Conservation (phyloP, 371 early-diverging fungal genomes). For the Mortierella sp. region DNA sequence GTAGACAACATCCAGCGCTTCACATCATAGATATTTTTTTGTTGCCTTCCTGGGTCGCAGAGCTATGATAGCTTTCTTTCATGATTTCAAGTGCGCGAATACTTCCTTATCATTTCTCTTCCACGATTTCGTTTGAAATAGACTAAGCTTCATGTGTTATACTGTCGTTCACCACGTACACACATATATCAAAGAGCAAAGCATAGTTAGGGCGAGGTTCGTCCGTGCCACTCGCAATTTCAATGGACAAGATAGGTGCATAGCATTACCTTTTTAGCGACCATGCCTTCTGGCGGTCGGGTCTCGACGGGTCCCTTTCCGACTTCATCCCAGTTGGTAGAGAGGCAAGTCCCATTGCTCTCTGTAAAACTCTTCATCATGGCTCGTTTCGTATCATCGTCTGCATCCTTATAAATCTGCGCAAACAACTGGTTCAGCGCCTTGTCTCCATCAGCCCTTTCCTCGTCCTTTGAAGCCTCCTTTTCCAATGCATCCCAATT, state of each 20-base stretch:
- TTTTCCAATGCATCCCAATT: slow-evolving; percentile 86
- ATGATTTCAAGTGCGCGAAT: no score
- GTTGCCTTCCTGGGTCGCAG: no score
- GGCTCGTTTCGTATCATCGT: slow-evolving; percentile 89
- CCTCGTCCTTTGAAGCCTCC: slow-evolving; percentile 73
- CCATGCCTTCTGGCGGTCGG: slow-evolving; percentile 93
- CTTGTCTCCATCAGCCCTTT: slow-evolving; percentile 88
- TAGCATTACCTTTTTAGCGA: slow-evolving; percentile 75
- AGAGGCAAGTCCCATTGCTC: slow-evolving; percentile 93
- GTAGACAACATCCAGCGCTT: no score
- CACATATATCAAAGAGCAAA: no score
- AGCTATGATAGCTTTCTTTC: no score
- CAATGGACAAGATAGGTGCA: background rate
- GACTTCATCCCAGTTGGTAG: slow-evolving; percentile 97
- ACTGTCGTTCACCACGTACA: no score
- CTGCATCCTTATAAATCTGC: slow-evolving; percentile 90
- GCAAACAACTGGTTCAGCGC: slow-evolving; percentile 92
- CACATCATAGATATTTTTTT: no score
- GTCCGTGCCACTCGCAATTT: background rate
- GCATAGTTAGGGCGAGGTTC: no score
- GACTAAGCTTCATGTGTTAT: no score
- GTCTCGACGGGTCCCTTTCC: slow-evolving; percentile 83
- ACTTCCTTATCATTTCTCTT: no score
- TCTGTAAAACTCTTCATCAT: slow-evolving; percentile 98
- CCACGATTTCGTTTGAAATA: no score